Evolutionary conservation across 805 yeast species (phyloP).

Genomic region (Candida golubevii): DNA sequence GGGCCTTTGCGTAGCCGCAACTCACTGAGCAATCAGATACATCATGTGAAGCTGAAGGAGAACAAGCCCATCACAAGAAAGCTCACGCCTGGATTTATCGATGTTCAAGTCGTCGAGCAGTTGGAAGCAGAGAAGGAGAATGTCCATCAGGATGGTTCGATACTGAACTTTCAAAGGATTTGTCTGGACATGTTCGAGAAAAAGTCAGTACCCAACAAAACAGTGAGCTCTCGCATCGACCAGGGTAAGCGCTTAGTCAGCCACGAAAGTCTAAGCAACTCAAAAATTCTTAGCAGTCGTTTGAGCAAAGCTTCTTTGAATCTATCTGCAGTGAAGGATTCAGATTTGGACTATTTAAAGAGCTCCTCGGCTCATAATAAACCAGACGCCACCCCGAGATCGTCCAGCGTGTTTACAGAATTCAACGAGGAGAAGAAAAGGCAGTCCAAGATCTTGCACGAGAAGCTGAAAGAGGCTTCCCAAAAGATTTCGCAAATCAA

Average conservation of each 20-base stretch:
- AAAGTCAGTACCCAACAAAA: slow-evolving; percentile 11
- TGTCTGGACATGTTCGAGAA: slow-evolving; percentile 29
- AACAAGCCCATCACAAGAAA: slow-evolving; percentile 12
- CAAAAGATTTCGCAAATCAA: slow-evolving; percentile 19
- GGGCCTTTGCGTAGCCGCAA: slow-evolving; percentile 4
- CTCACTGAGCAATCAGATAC: slow-evolving; percentile 8
- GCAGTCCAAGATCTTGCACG: slow-evolving; percentile 23
- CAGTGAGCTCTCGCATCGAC: slow-evolving; percentile 5
- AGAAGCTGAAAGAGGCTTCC: slow-evolving; percentile 28
- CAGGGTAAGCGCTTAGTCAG: slow-evolving; percentile 6
- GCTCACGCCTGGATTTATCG: slow-evolving; percentile 17
- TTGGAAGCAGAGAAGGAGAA: slow-evolving; percentile 17
- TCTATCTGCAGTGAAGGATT: background rate
- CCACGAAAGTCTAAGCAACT: slow-evolving; percentile 10
- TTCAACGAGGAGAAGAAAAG: slow-evolving; percentile 16
- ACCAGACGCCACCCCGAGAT: background rate
- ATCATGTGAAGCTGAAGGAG: slow-evolving; percentile 11
- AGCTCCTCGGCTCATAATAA: background rate
- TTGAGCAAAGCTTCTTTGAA: slow-evolving; percentile 13
- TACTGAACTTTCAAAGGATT: slow-evolving; percentile 27
- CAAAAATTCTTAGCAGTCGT: slow-evolving; percentile 9
- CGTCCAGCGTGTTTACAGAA: background rate
- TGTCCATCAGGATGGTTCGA: slow-evolving; percentile 18
- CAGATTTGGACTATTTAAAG: background rate
- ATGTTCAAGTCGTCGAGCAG: slow-evolving; percentile 12